Conservation (phyloP, 2,329 filamentous ascomycete species). For the Sporothrix curviconia region DNA sequence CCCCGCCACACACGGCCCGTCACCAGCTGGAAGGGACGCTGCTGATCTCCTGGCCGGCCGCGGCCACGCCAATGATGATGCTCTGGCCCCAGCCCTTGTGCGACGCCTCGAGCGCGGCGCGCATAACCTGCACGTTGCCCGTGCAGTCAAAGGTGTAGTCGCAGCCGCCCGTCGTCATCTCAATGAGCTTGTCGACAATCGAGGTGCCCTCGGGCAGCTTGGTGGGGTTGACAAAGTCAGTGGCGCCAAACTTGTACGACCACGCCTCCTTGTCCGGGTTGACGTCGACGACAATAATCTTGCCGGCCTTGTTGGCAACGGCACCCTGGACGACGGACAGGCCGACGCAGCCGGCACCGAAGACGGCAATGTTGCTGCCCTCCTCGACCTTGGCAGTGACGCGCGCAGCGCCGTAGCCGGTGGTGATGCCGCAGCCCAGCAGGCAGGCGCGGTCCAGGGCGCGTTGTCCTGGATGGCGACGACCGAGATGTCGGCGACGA, state of each 20-base stretch:
- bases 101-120: conserved; percentile 90
- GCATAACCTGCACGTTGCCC: conserved; percentile 93
- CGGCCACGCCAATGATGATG: conserved; percentile 95
- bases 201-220: conserved; percentile 65
- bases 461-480: conserved; percentile 87
- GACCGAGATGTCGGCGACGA: conserved; percentile 93
- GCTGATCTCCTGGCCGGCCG: conserved; percentile 89
- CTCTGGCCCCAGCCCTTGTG: conserved; percentile 99
- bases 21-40: conserved; percentile 92
- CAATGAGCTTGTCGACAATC: conserved; percentile 86
- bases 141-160: conserved; percentile 99
- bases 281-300: conserved; percentile 68
- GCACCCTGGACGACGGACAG: conserved; percentile 92
- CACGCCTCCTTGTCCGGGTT: conserved; percentile 90
- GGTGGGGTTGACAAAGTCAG: conserved; percentile 90
- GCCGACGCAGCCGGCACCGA: conserved; percentile 93
- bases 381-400: conserved; percentile 90
- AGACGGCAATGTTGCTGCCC: conserved; percentile 83
- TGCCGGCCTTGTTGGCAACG: conserved; percentile 71
- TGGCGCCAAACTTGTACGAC: conserved; percentile 90
- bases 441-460: conserved; percentile 90
- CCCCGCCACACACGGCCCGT: conserved; percentile 97
- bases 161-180: conserved; percentile 96
- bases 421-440: conserved; percentile 96
- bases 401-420: conserved; percentile 89